Percentiles rank a stretch among this genome's conserved stretches.
phyloP scores from a whole-genome alignment of 495 filamentous ascomycete species.

The Tuber umbilicatum region DNA sequence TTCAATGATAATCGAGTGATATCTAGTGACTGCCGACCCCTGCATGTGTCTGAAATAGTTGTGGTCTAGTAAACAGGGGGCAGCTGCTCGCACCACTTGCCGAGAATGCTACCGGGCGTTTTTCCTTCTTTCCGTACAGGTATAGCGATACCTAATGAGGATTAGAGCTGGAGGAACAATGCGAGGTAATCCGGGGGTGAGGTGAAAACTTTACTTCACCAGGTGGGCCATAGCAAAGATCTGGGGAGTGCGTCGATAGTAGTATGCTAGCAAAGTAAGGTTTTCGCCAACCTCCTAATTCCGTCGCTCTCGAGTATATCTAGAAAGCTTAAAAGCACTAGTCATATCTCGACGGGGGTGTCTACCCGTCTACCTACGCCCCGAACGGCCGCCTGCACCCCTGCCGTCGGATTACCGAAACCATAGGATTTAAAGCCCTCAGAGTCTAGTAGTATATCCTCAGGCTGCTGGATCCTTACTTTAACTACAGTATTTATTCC shows the following conservation, averaged over 20 bases:
- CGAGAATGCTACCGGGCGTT: neutral
- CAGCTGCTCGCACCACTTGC: neutral
- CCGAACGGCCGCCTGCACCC: neutral
- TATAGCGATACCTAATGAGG: neutral
- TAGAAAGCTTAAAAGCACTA: neutral
- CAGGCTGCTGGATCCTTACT: neutral
- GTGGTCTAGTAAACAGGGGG: neutral
- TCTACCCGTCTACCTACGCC: neutral
- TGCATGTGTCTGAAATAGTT: fast-evolving
- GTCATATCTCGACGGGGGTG: neutral
- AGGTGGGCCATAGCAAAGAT: neutral
- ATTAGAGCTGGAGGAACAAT: too few relatives aligned
- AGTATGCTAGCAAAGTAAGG: neutral
- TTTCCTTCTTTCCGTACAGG: neutral
- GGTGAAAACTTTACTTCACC: neutral
- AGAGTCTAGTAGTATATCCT: neutral
- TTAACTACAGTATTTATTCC: neutral
- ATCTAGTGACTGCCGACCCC: neutral
- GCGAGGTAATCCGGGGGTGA: neutral
- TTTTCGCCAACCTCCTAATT: neutral
- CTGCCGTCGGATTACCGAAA: neutral
- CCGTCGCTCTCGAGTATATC: neutral
- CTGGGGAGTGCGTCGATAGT: neutral
- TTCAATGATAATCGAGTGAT: neutral
- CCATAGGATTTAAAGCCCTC: neutral